Percentiles rank a stretch among this genome's conserved stretches.
Evolutionary conservation across 1,139 yeast genomes (phyloP).

Genomic region (Citeromyces hawaiiensis): DNA sequence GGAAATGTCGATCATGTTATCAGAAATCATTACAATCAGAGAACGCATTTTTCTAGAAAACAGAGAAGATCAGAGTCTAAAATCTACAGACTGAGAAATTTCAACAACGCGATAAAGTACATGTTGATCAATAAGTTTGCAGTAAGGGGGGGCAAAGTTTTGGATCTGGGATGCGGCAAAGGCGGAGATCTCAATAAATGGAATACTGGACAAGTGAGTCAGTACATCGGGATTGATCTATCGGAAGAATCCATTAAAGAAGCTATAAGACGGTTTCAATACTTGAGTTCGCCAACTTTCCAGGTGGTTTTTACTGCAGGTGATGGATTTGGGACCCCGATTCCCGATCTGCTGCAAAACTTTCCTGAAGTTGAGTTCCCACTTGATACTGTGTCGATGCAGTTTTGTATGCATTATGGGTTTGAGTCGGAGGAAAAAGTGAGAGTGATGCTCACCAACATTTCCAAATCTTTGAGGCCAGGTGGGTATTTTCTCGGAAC

Average conservation of each 20-base stretch:
- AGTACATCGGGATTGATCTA: conserved; percentile 83
- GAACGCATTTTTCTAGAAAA: conserved; percentile 57
- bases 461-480: conserved; percentile 56
- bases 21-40: conserved; percentile 71
- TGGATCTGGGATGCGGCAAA: conserved; percentile 94
- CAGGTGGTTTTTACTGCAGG: conserved; percentile 84
- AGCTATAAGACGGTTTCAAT: conserved; percentile 61
- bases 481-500: conserved; percentile 93
- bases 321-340: conserved; percentile 65
- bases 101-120: conserved; percentile 85
- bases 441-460: conserved; percentile 57
- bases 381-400: conserved; percentile 79
- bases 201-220: conserved; percentile 59
- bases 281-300: conserved; percentile 38
- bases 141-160: conserved; percentile 35
- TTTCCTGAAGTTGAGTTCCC: conserved; percentile 56
- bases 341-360: conserved; percentile 55
- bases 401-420: conserved; percentile 90
- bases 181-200: conserved; percentile 95
- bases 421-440: conserved; percentile 79
- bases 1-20: conserved; percentile 41
- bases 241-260: conserved; percentile 82
- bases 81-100: conserved; percentile 73
- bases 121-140: conserved; percentile 67
- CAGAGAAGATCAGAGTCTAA: conserved; percentile 67